Evolutionary conservation across 805 yeast genomes (phyloP).

Genomic region (Metschnikowia anglica): DNA sequence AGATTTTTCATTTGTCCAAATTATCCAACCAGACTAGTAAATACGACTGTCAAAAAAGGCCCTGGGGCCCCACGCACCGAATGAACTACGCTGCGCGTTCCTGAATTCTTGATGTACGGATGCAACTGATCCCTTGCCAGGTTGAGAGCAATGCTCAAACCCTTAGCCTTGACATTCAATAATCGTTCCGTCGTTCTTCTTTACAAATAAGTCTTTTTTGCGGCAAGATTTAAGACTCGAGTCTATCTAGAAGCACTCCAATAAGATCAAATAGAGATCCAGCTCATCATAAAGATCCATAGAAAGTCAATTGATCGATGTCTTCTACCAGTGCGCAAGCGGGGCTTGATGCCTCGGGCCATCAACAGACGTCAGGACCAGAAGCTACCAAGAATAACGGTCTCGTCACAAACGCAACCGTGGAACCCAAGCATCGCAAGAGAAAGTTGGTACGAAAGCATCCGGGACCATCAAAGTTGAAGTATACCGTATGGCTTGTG

Average conservation of each 20-base stretch:
- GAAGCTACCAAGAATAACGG: neutral
- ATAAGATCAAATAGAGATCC: no score
- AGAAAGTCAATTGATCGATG: neutral
- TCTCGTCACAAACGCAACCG: slow-evolving; percentile 17
- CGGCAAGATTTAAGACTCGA: no score
- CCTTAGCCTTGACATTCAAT: no score
- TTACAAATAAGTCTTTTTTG: no score
- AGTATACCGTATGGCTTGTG: slow-evolving; percentile 52
- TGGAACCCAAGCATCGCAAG: slow-evolving; percentile 19
- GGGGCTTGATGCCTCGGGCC: neutral
- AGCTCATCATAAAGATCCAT: no score
- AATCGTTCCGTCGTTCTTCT: no score
- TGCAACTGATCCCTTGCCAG: neutral
- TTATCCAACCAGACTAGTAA: no score
- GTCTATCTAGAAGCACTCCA: no score
- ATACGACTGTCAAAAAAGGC: no score
- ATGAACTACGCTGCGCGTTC: neutral
- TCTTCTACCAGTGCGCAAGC: slow-evolving; percentile 7
- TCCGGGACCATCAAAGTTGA: slow-evolving; percentile 36
- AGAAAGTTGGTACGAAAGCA: slow-evolving; percentile 33
- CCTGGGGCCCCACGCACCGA: no score
- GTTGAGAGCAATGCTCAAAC: neutral
- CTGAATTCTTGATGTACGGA: neutral
- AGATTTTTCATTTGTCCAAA: no score
- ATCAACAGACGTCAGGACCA: neutral